A percentile compares a stretch with the other conserved stretches of the same genome.
These are phyloP conservation scores for Knoxia roxburghii DNA, from an alignment of 257 asterid species.

Conservation along the genomic window DNA sequence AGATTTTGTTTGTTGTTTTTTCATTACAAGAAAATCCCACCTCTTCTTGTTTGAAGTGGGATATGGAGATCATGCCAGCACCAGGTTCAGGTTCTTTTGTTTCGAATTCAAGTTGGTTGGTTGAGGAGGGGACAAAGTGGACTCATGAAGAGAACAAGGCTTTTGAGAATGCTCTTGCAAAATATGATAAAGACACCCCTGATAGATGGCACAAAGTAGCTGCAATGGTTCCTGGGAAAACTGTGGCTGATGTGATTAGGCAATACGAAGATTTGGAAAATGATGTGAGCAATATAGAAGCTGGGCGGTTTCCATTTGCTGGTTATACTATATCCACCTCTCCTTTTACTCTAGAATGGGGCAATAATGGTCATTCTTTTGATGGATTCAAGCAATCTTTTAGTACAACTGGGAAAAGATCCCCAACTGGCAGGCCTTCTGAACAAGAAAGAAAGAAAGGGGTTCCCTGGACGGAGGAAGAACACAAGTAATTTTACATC, in stretches of 20 bases:
- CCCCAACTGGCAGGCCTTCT: conserved; percentile 43
- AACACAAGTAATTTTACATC: conserved; percentile 54
- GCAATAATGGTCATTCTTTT: conserved; percentile 35
- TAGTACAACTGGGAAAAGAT: conserved; percentile 38
- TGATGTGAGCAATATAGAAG: conserved; percentile 86
- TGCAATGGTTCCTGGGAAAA: conserved; percentile 83
- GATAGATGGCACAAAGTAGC: conserved; percentile 92
- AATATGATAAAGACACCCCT: conserved; percentile 74
- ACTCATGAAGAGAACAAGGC: conserved; percentile 81
- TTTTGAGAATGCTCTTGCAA: conserved; percentile 86
- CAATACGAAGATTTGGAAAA: conserved; percentile 80
- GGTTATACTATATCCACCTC: conserved; percentile 43
- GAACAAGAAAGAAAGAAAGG: conserved; percentile 94
- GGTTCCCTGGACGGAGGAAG: conserved; percentile 96
- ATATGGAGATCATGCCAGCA: conserved; percentile 84
- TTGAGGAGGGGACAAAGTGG: conserved; percentile 67
- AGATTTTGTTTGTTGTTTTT: not conserved
- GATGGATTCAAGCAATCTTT: conserved; percentile 47
- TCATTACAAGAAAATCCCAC: not conserved
- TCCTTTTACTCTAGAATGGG: conserved; percentile 84
- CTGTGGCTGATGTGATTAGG: conserved; percentile 64
- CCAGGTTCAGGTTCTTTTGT: conserved; percentile 41
- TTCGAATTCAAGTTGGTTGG: conserved; percentile 50
- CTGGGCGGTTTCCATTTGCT: conserved; percentile 74
- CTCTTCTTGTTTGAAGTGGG: conserved; percentile 36